Evolutionary conservation across 2,329 filamentous ascomycete species (phyloP).

Genomic region (Sphaerulina musiva): DNA sequence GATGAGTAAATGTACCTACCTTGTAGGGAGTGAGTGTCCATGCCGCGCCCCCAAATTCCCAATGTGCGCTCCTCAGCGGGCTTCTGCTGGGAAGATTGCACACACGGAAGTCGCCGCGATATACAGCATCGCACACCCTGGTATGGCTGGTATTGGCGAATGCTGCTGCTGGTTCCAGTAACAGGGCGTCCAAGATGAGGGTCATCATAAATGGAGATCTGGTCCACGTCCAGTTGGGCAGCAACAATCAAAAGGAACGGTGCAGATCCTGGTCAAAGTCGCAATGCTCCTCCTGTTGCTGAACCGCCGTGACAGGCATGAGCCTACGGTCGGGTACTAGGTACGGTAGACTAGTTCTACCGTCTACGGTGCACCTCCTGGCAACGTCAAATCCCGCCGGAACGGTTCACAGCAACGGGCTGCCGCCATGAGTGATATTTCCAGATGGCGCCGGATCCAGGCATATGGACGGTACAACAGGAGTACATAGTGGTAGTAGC

Average conservation of each 20-base stretch:
- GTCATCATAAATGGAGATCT: background rate
- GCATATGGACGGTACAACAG: background rate
- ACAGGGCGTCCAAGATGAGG: background rate
- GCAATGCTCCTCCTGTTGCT: background rate
- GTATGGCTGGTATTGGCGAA: no score
- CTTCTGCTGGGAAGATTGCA: no score
- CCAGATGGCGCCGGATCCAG: background rate
- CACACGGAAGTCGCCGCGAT: no score
- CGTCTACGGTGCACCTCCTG: no score
- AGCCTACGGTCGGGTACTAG: background rate
- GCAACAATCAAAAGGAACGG: background rate
- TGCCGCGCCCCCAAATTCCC: no score
- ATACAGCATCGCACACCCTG: no score
- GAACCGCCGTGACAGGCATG: background rate
- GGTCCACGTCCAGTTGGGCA: conserved; percentile 1
- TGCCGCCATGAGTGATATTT: background rate
- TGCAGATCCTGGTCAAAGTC: conserved; percentile 5
- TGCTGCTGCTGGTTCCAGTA: background rate
- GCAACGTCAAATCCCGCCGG: background rate
- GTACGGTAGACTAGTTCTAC: no score
- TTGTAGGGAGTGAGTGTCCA: no score
- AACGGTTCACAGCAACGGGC: background rate
- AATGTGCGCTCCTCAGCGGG: no score
- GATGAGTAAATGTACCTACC: no score
- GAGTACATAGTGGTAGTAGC: no score